These are phyloP conservation scores for Ascocoryne sarcoides DNA, from an alignment of 2,329 filamentous ascomycete species.

Conservation along the genomic window DNA sequence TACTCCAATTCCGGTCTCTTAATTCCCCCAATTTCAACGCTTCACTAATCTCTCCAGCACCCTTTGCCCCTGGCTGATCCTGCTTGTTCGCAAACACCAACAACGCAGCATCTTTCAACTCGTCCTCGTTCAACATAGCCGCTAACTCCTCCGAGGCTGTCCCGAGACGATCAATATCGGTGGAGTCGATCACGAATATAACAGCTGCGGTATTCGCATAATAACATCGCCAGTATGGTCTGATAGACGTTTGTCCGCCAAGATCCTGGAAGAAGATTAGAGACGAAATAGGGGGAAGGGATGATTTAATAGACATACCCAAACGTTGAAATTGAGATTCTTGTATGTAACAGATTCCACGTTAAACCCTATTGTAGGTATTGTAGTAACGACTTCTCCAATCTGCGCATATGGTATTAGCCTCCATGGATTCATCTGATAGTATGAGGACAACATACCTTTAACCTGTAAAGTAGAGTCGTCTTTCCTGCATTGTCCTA, in stretches of 20 bases:
- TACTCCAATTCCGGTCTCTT: slow-evolving; percentile 97
- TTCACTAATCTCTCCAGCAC: slow-evolving; percentile 93
- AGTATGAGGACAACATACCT: slow-evolving; percentile 47
- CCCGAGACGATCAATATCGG: slow-evolving; percentile 88
- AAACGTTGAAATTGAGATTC: slow-evolving; percentile 98
- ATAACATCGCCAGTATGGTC: slow-evolving; percentile 98
- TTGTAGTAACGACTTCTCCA: slow-evolving; percentile 96
- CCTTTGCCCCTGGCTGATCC: slow-evolving; percentile 93
- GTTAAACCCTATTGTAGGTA: slow-evolving; percentile 98
- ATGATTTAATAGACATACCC: slow-evolving; percentile 49
- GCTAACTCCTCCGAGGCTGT: slow-evolving; percentile 88
- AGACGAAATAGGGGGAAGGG: background rate
- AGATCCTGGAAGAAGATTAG: slow-evolving; percentile 53
- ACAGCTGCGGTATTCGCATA: slow-evolving; percentile 98
- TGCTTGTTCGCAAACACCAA: slow-evolving; percentile 99
- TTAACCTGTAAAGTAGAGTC: slow-evolving; percentile 88
- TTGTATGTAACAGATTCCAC: slow-evolving; percentile 98
- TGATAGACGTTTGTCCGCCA: slow-evolving; percentile 95
- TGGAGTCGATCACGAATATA: slow-evolving; percentile 97
- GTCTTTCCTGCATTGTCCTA: slow-evolving; percentile 99
- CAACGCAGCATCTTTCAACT: slow-evolving; percentile 83
- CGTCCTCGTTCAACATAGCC: slow-evolving; percentile 95
- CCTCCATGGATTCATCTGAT: background rate
- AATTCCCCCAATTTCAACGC: slow-evolving; percentile 83
- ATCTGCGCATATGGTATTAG: slow-evolving; percentile 51